Base-by-base conservation (phyloP, 2,329 filamentous ascomycete species). In the Periconia sp. region DNA sequence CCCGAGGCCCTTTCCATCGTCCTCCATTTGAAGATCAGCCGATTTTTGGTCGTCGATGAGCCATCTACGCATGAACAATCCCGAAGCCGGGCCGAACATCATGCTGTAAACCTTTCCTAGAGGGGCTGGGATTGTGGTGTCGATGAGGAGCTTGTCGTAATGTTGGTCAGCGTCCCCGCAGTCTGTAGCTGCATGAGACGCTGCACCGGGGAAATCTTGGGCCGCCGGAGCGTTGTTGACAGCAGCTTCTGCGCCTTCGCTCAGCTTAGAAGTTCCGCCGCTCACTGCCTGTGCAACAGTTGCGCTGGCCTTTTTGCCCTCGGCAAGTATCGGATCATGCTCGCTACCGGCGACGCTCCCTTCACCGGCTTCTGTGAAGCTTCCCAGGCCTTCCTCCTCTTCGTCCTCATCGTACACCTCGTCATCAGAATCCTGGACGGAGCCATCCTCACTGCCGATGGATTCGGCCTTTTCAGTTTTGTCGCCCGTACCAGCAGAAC, bases 51-150 rank as follows among this genome's bases (percentile, higher is more conserved):
- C 90, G 16, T 85, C 85, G 1, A 88, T 79, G 31, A 99, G 77
- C 80, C 90, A 97, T 60, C 90, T 94, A 10, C 81, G 78, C 83
- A 99, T 91, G 73, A 92, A 99, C 0, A 80, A 74, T 4, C 84
- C 81, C 1, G 92, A 96, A 2, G 79, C 81, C 2, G 88, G 82
- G 0, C 95, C 94, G 61, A 96, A 99, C 56, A 96, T 80, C 43
- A 96, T 73, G 50, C 84, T 87, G 69, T 95, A 99, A 21, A 97
- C 84, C 66, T 96, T 95, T 39, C 94, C 94, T 1, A 99, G 75
- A 0, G 94, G 94, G 2, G 92, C 94, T 0, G 87, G 80, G 36
- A 99, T 86, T 4, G 87, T 76, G 30, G 96, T 92, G 67, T 99
- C 92, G 33, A 87, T 92, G 28, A 96, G 76, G 2, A 88, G 72